phyloP scores from a whole-genome alignment of 2,329 filamentous ascomycete species.

The Tolypocladium album region DNA sequence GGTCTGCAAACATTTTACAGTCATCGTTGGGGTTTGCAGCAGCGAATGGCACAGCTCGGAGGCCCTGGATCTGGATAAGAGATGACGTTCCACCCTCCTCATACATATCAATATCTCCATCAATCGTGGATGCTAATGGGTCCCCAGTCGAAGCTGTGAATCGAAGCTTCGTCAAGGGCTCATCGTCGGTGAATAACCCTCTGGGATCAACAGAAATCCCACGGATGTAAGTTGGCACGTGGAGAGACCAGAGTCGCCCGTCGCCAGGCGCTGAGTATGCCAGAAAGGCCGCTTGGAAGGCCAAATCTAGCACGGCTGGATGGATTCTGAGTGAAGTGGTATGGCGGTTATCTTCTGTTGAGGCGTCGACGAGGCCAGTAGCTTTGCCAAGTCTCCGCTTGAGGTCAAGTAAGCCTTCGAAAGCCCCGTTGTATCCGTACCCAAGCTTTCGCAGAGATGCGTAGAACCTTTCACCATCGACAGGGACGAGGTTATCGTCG shows the following conservation, averaged over 20 bases:
- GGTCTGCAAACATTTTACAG: neutral
- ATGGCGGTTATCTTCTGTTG: neutral
- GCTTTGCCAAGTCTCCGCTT: neutral
- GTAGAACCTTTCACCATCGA: neutral
- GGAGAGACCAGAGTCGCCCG: neutral
- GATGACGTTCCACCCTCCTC: neutral
- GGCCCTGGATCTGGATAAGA: neutral
- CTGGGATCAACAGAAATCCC: neutral
- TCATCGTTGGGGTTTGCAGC: neutral
- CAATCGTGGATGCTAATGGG: neutral
- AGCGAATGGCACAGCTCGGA: neutral
- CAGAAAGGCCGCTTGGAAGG: neutral
- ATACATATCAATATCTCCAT: neutral
- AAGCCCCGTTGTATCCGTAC: neutral
- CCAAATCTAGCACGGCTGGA: neutral
- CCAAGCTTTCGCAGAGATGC: neutral
- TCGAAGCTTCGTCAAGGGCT: neutral
- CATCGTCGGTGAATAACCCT: neutral
- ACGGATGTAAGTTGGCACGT: neutral
- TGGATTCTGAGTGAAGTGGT: neutral
- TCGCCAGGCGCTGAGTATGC: neutral
- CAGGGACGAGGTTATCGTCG: neutral
- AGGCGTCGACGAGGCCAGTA: neutral
- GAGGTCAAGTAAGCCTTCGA: neutral
- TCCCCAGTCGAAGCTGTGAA: neutral